Conservation (phyloP, 768 basidiomycete species). For the Leccinellum albellum region DNA sequence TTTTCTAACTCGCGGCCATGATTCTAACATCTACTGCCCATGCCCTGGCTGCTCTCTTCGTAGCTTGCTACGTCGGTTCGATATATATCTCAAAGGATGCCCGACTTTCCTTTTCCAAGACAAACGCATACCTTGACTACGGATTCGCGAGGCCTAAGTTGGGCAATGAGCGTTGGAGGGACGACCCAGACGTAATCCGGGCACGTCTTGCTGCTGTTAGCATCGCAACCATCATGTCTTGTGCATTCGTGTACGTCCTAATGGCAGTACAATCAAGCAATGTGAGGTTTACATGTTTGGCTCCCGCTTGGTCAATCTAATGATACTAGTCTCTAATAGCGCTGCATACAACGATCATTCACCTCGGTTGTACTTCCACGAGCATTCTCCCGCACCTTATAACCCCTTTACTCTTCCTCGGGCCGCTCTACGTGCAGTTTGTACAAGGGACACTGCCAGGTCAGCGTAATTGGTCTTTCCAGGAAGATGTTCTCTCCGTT, state of each 20-base stretch:
- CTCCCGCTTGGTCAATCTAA: slow-evolving; percentile 5
- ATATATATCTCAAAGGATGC: slow-evolving; percentile 71
- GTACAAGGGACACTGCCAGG: slow-evolving; percentile 49
- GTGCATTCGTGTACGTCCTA: slow-evolving; percentile 46
- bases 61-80: slow-evolving; percentile 73
- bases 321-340: slow-evolving; percentile 16
- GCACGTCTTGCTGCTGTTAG: slow-evolving; percentile 69
- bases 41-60: slow-evolving; percentile 54
- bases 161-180: slow-evolving; percentile 56
- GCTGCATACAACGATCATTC: slow-evolving; percentile 31
- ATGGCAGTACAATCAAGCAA: slow-evolving; percentile 30
- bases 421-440: slow-evolving; percentile 64
- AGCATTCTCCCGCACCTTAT: slow-evolving; percentile 52
- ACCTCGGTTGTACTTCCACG: slow-evolving; percentile 39
- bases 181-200: slow-evolving; percentile 83
- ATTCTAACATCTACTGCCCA: slow-evolving; percentile 42
- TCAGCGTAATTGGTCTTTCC: slow-evolving; percentile 47
- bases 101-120: slow-evolving; percentile 48
- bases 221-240: slow-evolving; percentile 57
- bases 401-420: slow-evolving; percentile 70
- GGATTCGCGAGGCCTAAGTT: slow-evolving; percentile 31
- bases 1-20: slow-evolving; percentile 14
- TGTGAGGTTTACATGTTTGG: neutral
- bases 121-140: slow-evolving; percentile 23
- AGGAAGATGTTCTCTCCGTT: slow-evolving; percentile 35